phyloP scores from a whole-genome alignment of 1,284 basidiomycete species.

The Chalciporus sp. region DNA sequence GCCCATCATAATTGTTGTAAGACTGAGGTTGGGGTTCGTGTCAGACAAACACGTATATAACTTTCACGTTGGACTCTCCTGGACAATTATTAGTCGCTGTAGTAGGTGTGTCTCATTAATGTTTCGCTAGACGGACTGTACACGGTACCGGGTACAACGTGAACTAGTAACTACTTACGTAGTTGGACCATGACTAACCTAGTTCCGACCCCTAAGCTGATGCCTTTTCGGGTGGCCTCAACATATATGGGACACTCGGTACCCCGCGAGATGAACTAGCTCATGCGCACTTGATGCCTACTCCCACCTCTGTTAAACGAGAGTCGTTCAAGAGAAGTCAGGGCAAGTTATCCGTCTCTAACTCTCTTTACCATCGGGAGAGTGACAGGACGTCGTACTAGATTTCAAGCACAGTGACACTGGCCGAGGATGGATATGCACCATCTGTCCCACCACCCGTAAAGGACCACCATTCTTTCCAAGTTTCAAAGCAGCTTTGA shows the following conservation, averaged over 20 bases:
- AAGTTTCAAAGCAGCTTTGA: constrained; percentile 21
- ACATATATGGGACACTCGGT: constrained; percentile 7
- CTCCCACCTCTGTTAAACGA: constrained; percentile 23
- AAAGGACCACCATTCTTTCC: constrained; percentile 17
- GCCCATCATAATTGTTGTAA: constrained; percentile 51
- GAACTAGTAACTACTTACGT: not conserved
- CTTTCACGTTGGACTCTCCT: not conserved
- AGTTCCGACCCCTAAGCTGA: constrained; percentile 4
- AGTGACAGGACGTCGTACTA: constrained; percentile 5
- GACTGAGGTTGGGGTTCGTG: not conserved
- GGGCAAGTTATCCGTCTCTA: constrained; percentile 18
- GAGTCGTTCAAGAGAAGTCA: constrained; percentile 22
- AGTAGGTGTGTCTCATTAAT: not conserved
- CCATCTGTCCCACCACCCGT: constrained; percentile 15
- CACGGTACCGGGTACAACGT: too few relatives aligned
- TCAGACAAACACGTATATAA: not conserved
- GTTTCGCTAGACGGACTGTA: not conserved
- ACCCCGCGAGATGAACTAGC: constrained; percentile 10
- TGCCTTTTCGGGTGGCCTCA: constrained; percentile 11
- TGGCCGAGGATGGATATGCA: constrained; percentile 29
- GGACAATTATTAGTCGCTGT: not conserved
- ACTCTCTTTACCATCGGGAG: not conserved
- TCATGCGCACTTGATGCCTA: constrained; percentile 22
- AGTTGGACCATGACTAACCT: not conserved
- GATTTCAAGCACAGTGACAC: constrained; percentile 10